These are phyloP conservation scores for Polyplosphaeria fusca DNA, from an alignment of 495 filamentous ascomycete genomes.

Conservation along the genomic window DNA sequence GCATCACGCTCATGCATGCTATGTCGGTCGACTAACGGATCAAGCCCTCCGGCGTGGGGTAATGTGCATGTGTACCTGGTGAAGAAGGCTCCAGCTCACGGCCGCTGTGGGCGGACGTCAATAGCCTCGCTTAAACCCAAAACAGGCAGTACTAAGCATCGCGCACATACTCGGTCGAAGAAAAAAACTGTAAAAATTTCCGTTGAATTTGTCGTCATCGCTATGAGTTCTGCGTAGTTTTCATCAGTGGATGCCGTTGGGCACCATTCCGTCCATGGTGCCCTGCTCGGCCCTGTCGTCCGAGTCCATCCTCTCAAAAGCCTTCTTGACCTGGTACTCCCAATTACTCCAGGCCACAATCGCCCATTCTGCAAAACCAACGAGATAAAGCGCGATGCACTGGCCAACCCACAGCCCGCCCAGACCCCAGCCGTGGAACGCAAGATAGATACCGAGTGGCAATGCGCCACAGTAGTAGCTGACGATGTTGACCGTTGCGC, in stretches of 20 bases:
- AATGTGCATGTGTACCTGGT: too few relatives aligned
- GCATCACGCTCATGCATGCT: conserved; percentile 5
- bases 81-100: too few relatives aligned
- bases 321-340: conserved; percentile 72
- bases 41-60: not conserved
- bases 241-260: conserved; percentile 7
- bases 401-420: conserved; percentile 84
- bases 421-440: conserved; percentile 87
- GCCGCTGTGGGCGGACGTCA: too few relatives aligned
- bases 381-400: conserved; percentile 83
- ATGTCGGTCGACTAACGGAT: not conserved
- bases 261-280: conserved; percentile 7
- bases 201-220: too few relatives aligned
- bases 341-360: conserved; percentile 77
- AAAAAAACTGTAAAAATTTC: too few relatives aligned
- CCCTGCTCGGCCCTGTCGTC: conserved; percentile 50
- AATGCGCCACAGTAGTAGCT: conserved; percentile 85
- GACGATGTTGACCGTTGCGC: conserved; percentile 83
- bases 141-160: not conserved
- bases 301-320: conserved; percentile 71
- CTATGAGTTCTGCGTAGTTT: too few relatives aligned
- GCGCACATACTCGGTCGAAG: not conserved
- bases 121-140: too few relatives aligned
- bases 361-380: conserved; percentile 74
- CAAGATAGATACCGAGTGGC: conserved; percentile 79